Conservation (phyloP, 306 rosid genomes). For the Psophocarpus tetragonolobus region DNA sequence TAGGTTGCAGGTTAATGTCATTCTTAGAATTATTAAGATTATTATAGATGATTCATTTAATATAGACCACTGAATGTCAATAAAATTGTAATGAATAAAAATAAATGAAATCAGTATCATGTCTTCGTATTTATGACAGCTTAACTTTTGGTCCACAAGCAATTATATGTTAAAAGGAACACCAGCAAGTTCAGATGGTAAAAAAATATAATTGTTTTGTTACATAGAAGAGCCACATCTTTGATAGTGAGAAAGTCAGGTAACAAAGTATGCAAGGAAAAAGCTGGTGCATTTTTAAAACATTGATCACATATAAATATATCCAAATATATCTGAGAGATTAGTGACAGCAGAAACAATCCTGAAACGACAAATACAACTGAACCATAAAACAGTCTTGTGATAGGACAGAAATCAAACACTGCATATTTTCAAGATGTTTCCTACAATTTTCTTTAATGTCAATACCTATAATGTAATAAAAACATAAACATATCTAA, state of each 20-base stretch:
- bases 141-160: neutral
- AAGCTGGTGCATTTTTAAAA: neutral
- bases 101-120: neutral
- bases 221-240: neutral
- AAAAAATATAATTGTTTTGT: neutral
- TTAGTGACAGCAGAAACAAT: neutral
- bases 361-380: neutral
- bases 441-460: neutral
- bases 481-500: neutral
- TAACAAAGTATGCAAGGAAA: neutral
- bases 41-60: neutral
- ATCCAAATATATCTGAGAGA: conserved; percentile 4
- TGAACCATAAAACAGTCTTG: conserved; percentile 3
- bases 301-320: neutral
- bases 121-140: neutral
- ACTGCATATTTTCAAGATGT: neutral
- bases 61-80: neutral
- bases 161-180: neutral
- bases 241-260: neutral
- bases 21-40: neutral
- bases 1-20: neutral
- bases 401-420: neutral
- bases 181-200: neutral
- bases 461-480: neutral
- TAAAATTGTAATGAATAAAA: neutral